A percentile compares a stretch with the other conserved stretches of the same genome.
These are phyloP conservation scores for Alternaria novae-zelandiae DNA, from an alignment of 2,329 filamentous ascomycete species.

Conservation along the genomic window DNA sequence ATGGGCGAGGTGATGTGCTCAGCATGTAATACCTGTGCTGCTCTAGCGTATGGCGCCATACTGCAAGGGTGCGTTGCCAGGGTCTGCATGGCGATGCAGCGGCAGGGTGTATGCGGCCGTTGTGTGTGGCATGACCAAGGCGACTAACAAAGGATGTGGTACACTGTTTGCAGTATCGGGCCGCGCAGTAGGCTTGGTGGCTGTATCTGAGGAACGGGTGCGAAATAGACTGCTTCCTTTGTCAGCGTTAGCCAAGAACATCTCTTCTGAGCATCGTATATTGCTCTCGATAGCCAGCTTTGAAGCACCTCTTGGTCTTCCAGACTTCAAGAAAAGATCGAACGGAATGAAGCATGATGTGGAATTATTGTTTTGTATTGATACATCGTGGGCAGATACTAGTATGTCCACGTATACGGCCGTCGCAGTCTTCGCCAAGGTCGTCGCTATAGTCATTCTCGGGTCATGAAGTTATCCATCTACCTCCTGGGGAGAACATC, in stretches of 20 bases:
- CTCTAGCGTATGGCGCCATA: not conserved
- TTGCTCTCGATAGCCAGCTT: not conserved
- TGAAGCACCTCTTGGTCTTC: not conserved
- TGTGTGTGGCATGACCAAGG: not conserved
- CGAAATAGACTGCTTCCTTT: not conserved
- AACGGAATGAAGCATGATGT: not conserved
- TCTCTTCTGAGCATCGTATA: not conserved
- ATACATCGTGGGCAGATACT: not conserved
- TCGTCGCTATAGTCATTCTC: not conserved
- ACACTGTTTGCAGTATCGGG: not conserved
- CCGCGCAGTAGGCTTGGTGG: no score
- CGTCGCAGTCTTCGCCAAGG: not conserved
- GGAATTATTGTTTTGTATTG: not conserved
- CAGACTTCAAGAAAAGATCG: not conserved
- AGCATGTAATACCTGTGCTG: no score
- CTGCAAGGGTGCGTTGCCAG: not conserved
- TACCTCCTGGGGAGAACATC: constrained; percentile 28
- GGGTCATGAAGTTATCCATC: not conserved
- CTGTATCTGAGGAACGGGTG: not conserved
- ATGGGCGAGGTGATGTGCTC: not conserved
- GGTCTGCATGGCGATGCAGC: not conserved
- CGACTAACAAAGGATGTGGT: not conserved
- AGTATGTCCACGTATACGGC: constrained; percentile 8
- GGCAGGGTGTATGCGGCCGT: no score
- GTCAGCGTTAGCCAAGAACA: not conserved